A percentile compares a stretch with the other conserved stretches of the same genome.
Evolutionary conservation across 148 eudicot genomes (phyloP).

Genomic region (Vaccinium macrocarpon): DNA sequence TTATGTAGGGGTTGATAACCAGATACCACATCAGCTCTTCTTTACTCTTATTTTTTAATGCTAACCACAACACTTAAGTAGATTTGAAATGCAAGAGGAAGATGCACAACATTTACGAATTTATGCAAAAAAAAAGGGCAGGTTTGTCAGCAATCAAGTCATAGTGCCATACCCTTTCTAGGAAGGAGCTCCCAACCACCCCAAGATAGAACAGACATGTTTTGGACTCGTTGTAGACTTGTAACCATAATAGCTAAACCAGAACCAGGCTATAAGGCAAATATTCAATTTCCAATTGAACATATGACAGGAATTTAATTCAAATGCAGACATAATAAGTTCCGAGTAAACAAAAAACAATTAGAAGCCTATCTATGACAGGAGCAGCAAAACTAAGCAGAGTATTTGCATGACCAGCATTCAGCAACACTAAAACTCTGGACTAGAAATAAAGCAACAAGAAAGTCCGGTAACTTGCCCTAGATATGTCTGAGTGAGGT

Average conservation of each 20-base stretch:
- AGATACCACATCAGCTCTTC: not conserved
- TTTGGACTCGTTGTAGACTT: not conserved
- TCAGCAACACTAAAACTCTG: not conserved
- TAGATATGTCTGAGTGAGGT: constrained; percentile 56
- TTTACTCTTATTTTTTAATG: not conserved
- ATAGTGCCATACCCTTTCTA: not conserved
- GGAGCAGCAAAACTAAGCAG: not conserved
- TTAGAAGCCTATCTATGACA: not conserved
- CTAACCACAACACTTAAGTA: not conserved
- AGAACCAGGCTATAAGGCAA: not conserved
- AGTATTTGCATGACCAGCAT: not conserved
- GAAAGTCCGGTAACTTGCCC: constrained; percentile 45
- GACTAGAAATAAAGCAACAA: not conserved
- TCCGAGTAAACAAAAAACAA: not conserved
- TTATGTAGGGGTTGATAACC: not conserved
- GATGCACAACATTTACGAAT: not conserved
- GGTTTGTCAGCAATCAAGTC: not conserved
- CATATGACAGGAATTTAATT: not conserved
- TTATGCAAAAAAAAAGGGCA: not conserved
- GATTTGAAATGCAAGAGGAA: not conserved
- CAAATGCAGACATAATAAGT: not conserved
- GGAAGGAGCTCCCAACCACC: constrained; percentile 2
- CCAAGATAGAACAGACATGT: not conserved
- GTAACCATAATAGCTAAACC: not conserved
- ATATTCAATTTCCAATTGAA: not conserved